Evolutionary conservation across 306 rosid genomes (phyloP).

Genomic region (Citrullus mucosospermus): DNA sequence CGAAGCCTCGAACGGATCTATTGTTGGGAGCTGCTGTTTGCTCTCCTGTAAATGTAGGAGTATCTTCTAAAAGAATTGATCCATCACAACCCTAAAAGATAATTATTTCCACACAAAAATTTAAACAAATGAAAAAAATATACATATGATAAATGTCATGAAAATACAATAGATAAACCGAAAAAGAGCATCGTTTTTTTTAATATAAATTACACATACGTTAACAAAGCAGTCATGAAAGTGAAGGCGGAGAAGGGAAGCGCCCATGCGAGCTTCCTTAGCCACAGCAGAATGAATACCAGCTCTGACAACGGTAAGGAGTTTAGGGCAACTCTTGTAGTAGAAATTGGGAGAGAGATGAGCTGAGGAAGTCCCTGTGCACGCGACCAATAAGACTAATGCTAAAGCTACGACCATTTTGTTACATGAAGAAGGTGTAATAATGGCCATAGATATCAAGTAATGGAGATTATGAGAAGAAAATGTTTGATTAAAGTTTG

Average conservation of each 20-base stretch:
- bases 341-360: constrained; percentile 11
- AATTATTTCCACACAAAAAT: background rate
- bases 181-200: too few species aligned
- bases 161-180: background rate
- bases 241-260: constrained; percentile 24
- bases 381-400: background rate
- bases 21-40: constrained; percentile 18
- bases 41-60: constrained; percentile 17
- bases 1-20: constrained; percentile 20
- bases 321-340: constrained; percentile 12
- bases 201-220: background rate
- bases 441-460: background rate
- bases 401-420: background rate
- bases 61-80: constrained; percentile 24
- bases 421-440: background rate
- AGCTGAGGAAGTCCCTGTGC: background rate
- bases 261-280: constrained; percentile 24
- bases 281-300: constrained; percentile 4
- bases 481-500: background rate
- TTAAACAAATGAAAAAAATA: background rate
- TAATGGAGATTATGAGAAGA: background rate
- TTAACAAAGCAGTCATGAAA: constrained; percentile 30
- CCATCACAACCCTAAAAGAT: constrained; percentile 20
- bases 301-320: constrained; percentile 6
- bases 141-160: background rate